phyloP scores from a whole-genome alignment of 352 stramenopile species.

The Pythium utonaiense region DNA sequence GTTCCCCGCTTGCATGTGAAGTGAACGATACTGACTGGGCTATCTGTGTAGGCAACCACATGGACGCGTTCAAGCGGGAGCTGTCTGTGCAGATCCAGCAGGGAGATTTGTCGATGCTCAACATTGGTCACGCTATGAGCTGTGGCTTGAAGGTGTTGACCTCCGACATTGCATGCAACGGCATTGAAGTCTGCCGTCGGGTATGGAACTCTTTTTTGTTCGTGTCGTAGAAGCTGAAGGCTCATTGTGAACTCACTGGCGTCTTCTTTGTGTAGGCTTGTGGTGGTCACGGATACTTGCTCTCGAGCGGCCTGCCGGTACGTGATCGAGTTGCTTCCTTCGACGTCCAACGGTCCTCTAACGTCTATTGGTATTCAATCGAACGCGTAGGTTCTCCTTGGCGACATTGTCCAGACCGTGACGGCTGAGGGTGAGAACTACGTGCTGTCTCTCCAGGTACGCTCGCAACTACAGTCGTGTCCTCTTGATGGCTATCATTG shows the following conservation, averaged over 20 bases:
- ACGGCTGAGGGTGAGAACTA: constrained; percentile 97
- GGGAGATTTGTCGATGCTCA: constrained; percentile 40
- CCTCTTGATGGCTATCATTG: neutral
- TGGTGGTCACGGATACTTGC: constrained; percentile 93
- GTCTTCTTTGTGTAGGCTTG: constrained; percentile 53
- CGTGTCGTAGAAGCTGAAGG: neutral
- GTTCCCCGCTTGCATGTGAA: neutral
- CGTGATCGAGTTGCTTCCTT: neutral
- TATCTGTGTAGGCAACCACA: constrained; percentile 35
- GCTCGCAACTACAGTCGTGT: neutral
- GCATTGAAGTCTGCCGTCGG: constrained; percentile 48
- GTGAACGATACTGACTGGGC: neutral
- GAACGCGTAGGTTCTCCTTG: constrained; percentile 51
- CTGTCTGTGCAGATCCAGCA: constrained; percentile 42
- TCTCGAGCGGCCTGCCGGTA: constrained; percentile 63
- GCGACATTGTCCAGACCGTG: constrained; percentile 92
- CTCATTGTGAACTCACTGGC: neutral
- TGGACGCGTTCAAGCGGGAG: constrained; percentile 43
- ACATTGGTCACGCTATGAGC: constrained; percentile 53
- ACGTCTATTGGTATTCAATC: neutral
- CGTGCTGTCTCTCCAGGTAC: constrained; percentile 91
- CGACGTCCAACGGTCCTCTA: neutral
- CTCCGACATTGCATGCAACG: constrained; percentile 45
- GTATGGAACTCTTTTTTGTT: constrained; percentile 16
- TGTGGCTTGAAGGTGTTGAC: constrained; percentile 60